A percentile compares a stretch with the other conserved stretches of the same genome.
Conservation (phyloP, 2,329 filamentous ascomycete genomes). For the Sphaerulina populicola region DNA sequence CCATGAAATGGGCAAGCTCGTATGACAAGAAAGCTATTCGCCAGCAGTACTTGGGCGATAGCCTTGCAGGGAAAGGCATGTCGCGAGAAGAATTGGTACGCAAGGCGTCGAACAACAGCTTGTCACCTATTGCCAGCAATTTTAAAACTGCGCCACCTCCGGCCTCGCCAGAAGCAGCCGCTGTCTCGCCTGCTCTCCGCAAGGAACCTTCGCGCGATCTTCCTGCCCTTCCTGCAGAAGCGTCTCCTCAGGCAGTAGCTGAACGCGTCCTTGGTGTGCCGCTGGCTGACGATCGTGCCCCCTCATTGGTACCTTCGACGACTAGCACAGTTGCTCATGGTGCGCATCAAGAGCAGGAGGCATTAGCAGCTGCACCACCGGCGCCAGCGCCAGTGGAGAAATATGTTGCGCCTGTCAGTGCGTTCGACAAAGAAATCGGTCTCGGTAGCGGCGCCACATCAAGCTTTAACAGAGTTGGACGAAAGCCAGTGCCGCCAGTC, state of each 20-base stretch:
- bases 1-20: constrained; percentile 93
- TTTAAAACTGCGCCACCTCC: constrained; percentile 1
- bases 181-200: constrained; percentile 6
- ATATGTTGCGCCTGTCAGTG: constrained; percentile 3
- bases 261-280: neutral
- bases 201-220: constrained; percentile 8
- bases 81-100: constrained; percentile 25
- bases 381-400: constrained; percentile 6
- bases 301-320: neutral
- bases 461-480: constrained; percentile 22
- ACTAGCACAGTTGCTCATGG: constrained; percentile 8
- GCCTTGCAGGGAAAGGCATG: constrained; percentile 50
- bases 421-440: constrained; percentile 22
- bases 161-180: constrained; percentile 1
- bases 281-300: constrained; percentile 6
- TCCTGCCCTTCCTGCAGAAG: constrained; percentile 7
- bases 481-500: constrained; percentile 30
- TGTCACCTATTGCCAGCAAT: constrained; percentile 10
- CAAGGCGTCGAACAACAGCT: constrained; percentile 27
- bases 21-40: constrained; percentile 86
- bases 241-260: neutral
- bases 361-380: constrained; percentile 2
- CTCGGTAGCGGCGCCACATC: constrained; percentile 12
- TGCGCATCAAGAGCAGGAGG: constrained; percentile 14
- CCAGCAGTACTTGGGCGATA: constrained; percentile 73